These are phyloP conservation scores for Ulota crispa DNA, from an alignment of 225 moss, liverwort and hornwort species.

Conservation along the genomic window DNA sequence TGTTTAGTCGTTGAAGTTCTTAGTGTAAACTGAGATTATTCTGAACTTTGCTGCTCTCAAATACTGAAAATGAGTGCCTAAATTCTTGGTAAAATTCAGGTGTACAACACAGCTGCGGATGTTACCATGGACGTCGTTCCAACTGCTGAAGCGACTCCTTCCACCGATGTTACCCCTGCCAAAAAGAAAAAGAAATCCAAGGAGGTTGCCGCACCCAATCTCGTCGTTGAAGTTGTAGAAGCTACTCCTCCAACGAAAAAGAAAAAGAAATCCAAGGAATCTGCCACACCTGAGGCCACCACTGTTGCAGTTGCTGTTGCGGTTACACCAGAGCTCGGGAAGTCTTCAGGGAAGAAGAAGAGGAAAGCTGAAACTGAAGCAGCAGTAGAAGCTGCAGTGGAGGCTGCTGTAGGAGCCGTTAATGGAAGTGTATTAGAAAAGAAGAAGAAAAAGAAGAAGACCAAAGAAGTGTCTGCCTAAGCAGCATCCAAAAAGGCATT, in stretches of 20 bases:
- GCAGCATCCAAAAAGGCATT: not conserved
- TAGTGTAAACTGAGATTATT: not conserved
- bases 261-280: slow-evolving; percentile 47
- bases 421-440: slow-evolving; percentile 23
- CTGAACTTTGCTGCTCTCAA: not conserved
- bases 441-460: slow-evolving; percentile 48
- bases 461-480: slow-evolving; percentile 22
- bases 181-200: slow-evolving; percentile 49
- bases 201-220: not conserved
- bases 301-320: slow-evolving; percentile 37
- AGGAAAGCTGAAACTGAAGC: slow-evolving; percentile 50
- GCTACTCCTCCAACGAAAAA: slow-evolving; percentile 35
- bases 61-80: not conserved
- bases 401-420: slow-evolving; percentile 28
- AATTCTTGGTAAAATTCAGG: slow-evolving; percentile 18
- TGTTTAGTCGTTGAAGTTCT: not conserved
- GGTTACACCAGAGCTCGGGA: slow-evolving; percentile 31
- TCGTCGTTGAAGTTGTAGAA: not conserved
- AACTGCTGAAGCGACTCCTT: not conserved
- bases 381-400: slow-evolving; percentile 40
- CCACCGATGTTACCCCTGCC: slow-evolving; percentile 15
- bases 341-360: slow-evolving; percentile 61
- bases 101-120: slow-evolving; percentile 71
- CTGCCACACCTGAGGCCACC: slow-evolving; percentile 17
- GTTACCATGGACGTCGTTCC: slow-evolving; percentile 40